Percentiles rank a stretch among this genome's conserved stretches.
Evolutionary conservation across 345 rosid genomes (phyloP).

Genomic region (Eucalyptus lansdowneana): DNA sequence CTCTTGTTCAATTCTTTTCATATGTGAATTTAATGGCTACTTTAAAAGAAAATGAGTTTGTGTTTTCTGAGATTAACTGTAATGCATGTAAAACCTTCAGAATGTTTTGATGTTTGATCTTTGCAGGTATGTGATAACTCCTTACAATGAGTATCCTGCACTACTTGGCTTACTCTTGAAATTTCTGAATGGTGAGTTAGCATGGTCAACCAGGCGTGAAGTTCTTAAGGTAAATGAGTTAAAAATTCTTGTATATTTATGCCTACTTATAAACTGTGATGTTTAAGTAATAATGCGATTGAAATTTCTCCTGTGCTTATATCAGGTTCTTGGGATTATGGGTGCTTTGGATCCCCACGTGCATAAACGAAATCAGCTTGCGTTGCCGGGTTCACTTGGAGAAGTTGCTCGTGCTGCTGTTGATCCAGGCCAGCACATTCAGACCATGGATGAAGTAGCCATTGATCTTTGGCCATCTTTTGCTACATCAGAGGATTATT

Average conservation of each 20-base stretch:
- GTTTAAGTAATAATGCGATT: not conserved
- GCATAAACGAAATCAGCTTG: constrained; percentile 83
- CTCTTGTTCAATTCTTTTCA: not conserved
- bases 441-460: constrained; percentile 74
- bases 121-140: constrained; percentile 87
- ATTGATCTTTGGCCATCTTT: constrained; percentile 90
- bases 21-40: not conserved
- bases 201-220: constrained; percentile 98
- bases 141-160: constrained; percentile 84
- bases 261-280: not conserved
- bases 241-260: not conserved
- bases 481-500: constrained; percentile 94
- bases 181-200: constrained; percentile 87
- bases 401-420: constrained; percentile 81
- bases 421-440: constrained; percentile 94
- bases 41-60: not conserved
- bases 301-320: constrained; percentile 4
- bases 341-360: constrained; percentile 98
- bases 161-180: constrained; percentile 93
- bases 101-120: not conserved
- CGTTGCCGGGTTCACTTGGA: constrained; percentile 70
- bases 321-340: constrained; percentile 96
- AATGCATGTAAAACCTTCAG: not conserved
- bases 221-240: constrained; percentile 68
- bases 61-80: not conserved